Conservation (phyloP, 176 grass and related monocot genomes). For the Canna indica region DNA sequence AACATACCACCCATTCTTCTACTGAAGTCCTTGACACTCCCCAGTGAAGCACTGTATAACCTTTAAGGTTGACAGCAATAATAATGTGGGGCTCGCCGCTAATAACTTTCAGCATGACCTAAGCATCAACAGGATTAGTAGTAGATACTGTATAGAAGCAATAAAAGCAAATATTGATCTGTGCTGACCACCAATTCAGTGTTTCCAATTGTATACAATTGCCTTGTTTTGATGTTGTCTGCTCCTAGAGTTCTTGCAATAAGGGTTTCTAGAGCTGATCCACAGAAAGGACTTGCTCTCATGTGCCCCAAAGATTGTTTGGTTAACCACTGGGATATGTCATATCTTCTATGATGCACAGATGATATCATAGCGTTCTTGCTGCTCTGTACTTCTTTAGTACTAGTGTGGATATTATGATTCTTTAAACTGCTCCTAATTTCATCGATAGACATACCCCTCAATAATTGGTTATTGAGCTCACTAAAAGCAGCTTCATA, state of each 20-base stretch:
- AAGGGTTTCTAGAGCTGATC: slow-evolving; percentile 7
- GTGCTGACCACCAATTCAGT: slow-evolving; percentile 14
- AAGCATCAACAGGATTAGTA: not conserved
- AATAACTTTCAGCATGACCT: slow-evolving; percentile 8
- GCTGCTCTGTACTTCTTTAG: not conserved
- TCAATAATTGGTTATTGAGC: slow-evolving; percentile 7
- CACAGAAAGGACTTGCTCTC: not conserved
- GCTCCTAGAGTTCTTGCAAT: slow-evolving; percentile 4
- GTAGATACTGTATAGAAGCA: not conserved
- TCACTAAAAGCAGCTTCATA: slow-evolving; percentile 13
- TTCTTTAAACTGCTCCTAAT: slow-evolving; percentile 9
- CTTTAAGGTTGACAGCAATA: slow-evolving; percentile 17
- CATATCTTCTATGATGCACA: slow-evolving; percentile 1
- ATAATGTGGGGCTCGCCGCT: slow-evolving; percentile 3
- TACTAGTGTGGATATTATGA: not conserved
- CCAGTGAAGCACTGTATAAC: slow-evolving; percentile 15
- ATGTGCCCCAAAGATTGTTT: not conserved
- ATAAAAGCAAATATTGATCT: not conserved
- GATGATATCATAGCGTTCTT: not conserved
- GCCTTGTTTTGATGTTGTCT: not conserved
- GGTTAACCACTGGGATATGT: slow-evolving; percentile 5
- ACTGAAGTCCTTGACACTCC: slow-evolving; percentile 3
- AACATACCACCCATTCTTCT: slow-evolving; percentile 18
- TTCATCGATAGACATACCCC: slow-evolving; percentile 8
- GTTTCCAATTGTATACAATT: slow-evolving; percentile 12